Percentiles rank a stretch among this genome's conserved stretches.
Evolutionary conservation across 768 basidiomycete genomes (phyloP).

Genomic region (Phylloporus sp.): DNA sequence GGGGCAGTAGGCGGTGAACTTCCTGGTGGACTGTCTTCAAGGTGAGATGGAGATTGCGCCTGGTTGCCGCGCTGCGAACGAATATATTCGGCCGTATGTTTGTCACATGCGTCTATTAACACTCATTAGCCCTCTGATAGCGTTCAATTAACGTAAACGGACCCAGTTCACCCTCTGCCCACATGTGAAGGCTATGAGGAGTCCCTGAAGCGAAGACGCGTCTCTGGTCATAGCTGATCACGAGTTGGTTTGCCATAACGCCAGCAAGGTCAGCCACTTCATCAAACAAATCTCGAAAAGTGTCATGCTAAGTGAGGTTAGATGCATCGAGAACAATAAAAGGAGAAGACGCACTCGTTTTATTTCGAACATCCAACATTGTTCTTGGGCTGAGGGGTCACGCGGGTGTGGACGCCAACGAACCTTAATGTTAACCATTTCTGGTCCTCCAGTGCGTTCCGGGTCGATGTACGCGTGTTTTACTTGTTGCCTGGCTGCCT

Average conservation of each 20-base stretch:
- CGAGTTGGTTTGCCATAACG: slow-evolving; percentile 47
- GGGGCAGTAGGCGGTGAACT: slow-evolving; percentile 20
- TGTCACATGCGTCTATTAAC: slow-evolving; percentile 60
- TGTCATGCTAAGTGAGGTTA: slow-evolving; percentile 47
- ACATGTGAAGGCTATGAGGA: slow-evolving; percentile 61
- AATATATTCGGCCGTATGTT: slow-evolving; percentile 59
- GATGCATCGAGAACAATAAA: not conserved
- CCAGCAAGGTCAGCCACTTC: slow-evolving; percentile 58
- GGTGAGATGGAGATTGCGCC: slow-evolving; percentile 19
- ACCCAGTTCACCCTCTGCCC: slow-evolving; percentile 69
- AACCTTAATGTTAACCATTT: slow-evolving; percentile 49
- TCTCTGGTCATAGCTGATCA: slow-evolving; percentile 58
- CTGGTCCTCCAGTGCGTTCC: slow-evolving; percentile 30
- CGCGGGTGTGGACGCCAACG: slow-evolving; percentile 66
- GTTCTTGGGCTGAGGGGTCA: slow-evolving; percentile 36
- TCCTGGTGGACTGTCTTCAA: not conserved
- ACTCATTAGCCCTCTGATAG: slow-evolving; percentile 6
- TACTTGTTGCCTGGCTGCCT: slow-evolving; percentile 33
- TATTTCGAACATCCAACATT: slow-evolving; percentile 52
- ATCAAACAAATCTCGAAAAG: slow-evolving; percentile 62
- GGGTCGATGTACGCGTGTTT: slow-evolving; percentile 21
- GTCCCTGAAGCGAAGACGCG: slow-evolving; percentile 69
- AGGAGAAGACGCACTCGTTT: slow-evolving; percentile 45
- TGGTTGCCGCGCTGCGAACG: slow-evolving; percentile 37
- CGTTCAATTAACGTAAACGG: slow-evolving; percentile 16